These are phyloP conservation scores for Arabidopsis suecica DNA, from an alignment of 345 rosid species.

Conservation along the genomic window DNA sequence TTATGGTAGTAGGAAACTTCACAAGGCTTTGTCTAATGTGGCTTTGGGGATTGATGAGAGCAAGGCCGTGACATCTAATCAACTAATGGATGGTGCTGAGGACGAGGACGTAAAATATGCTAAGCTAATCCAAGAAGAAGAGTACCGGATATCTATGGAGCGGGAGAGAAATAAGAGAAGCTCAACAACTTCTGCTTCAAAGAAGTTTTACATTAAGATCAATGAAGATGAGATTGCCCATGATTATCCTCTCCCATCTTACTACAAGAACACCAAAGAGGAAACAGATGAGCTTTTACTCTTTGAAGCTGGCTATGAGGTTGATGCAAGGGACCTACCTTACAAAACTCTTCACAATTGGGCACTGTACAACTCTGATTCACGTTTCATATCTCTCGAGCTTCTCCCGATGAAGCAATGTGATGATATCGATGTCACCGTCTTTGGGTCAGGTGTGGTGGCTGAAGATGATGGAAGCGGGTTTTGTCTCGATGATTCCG, in stretches of 20 bases:
- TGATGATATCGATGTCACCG: slow-evolving; percentile 72
- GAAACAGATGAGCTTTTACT: slow-evolving; percentile 73
- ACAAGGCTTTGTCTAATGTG: slow-evolving; percentile 35
- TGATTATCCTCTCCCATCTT: slow-evolving; percentile 85
- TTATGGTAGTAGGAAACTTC: slow-evolving; percentile 45
- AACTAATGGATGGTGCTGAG: slow-evolving; percentile 36
- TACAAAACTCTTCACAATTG: too few species aligned
- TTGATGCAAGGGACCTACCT: slow-evolving; percentile 7
- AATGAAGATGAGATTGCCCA: slow-evolving; percentile 80
- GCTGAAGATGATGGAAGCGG: slow-evolving; percentile 72
- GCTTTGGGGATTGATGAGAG: slow-evolving; percentile 47
- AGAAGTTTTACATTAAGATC: slow-evolving; percentile 64
- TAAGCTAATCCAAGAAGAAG: slow-evolving; percentile 72
- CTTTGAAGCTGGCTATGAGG: slow-evolving; percentile 49
- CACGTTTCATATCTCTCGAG: slow-evolving; percentile 74
- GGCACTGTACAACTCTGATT: slow-evolving; percentile 70
- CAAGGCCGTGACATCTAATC: slow-evolving; percentile 27
- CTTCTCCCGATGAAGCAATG: slow-evolving; percentile 80
- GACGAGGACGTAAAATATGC: slow-evolving; percentile 74
- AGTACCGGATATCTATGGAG: slow-evolving; percentile 57
- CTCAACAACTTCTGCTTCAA: slow-evolving; percentile 52
- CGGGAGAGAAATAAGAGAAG: slow-evolving; percentile 51
- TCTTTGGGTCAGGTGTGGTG: slow-evolving; percentile 77
- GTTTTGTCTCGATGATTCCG: background rate
- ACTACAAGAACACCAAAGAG: slow-evolving; percentile 54